These are phyloP conservation scores for Aspergillus sp. DNA, from an alignment of 2,329 filamentous ascomycete species.

Conservation along the genomic window DNA sequence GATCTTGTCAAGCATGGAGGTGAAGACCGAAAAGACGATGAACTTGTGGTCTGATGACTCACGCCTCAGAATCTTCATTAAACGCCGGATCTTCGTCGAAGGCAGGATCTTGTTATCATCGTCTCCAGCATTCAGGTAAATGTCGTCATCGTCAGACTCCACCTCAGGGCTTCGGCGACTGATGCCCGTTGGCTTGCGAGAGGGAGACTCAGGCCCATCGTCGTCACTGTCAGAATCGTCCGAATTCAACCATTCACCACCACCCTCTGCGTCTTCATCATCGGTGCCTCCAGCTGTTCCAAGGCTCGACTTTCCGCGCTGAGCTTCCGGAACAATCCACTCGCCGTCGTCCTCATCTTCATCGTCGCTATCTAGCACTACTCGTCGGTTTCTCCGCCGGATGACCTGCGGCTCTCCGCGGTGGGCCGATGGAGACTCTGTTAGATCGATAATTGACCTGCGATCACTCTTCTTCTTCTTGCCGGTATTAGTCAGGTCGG, in stretches of 20 bases:
- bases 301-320: slow-evolving; percentile 63
- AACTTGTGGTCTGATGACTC: slow-evolving; percentile 88
- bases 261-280: slow-evolving; percentile 85
- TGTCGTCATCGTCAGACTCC: slow-evolving; percentile 45
- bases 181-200: slow-evolving; percentile 16
- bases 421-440: slow-evolving; percentile 28
- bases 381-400: slow-evolving; percentile 44
- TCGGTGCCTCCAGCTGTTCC: slow-evolving; percentile 81
- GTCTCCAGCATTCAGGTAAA: slow-evolving; percentile 43
- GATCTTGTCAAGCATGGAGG: slow-evolving; percentile 94
- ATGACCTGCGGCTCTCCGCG: slow-evolving; percentile 23
- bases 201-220: slow-evolving; percentile 34
- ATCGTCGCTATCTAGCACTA: slow-evolving; percentile 58
- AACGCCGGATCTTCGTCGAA: slow-evolving; percentile 89
- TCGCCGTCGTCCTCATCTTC: slow-evolving; percentile 68
- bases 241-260: slow-evolving; percentile 74
- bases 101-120: slow-evolving; percentile 48
- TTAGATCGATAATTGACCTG: slow-evolving; percentile 37
- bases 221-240: slow-evolving; percentile 64
- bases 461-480: slow-evolving; percentile 49
- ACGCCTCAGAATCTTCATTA: slow-evolving; percentile 75
- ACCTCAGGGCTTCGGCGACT: slow-evolving; percentile 32
- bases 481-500: slow-evolving; percentile 50
- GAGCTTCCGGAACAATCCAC: slow-evolving; percentile 74
- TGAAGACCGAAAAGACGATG: slow-evolving; percentile 98